Base-by-base conservation (phyloP, 2,329 filamentous ascomycete genomes). In the Stemphylium beticola region DNA sequence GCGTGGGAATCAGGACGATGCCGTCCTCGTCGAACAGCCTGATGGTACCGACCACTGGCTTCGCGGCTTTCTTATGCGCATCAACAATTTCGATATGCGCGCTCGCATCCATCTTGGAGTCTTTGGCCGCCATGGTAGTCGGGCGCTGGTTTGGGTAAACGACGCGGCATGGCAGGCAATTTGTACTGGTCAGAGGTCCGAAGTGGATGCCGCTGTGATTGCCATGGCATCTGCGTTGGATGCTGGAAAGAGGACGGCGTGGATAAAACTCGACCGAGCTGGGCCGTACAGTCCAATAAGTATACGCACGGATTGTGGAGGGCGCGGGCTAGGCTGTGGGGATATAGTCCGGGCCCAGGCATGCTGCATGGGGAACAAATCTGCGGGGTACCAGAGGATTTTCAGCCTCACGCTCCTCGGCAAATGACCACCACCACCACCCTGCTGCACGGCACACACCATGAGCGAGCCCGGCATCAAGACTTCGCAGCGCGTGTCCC, bases 1-100 rank as follows among this genome's bases (percentile, higher is more conserved):
- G 57, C 6, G 57, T 59, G 8, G 57, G 57, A 22, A 59, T 57
- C 29, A 59, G 53, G n/a, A 57, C 53, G 11, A 57, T 59, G 37
- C 53, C 49, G 8, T 49, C 53, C 20, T 57, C 57, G 18, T 53
- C 53, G 37, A 34, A 53, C 6, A 59, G 33, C 24, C 22, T 57
- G 31, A 57, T 59, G n/a, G 53, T 57, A 29, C 53, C 53, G 15
- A 58, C 52, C n/a, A 58, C 52, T 12, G 55, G 52, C 44, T 51
- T 58, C n/a, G 47, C 29, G n/a, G 52, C 55, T 33, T 55, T 58
- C 29, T 55, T 58, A 8, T 58, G 52, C 9, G 52, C 52, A 17
- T 45, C 52, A 5, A 58, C 15, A 41, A 55, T 55, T 20, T 58
- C 55, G 9, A 55, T 45, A 17, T 58, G 55, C 31, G 52, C 44